Percentiles rank a stretch among this genome's conserved stretches.
Conservation (phyloP, 2,329 filamentous ascomycete species). For the Emericellopsis atlantica region DNA sequence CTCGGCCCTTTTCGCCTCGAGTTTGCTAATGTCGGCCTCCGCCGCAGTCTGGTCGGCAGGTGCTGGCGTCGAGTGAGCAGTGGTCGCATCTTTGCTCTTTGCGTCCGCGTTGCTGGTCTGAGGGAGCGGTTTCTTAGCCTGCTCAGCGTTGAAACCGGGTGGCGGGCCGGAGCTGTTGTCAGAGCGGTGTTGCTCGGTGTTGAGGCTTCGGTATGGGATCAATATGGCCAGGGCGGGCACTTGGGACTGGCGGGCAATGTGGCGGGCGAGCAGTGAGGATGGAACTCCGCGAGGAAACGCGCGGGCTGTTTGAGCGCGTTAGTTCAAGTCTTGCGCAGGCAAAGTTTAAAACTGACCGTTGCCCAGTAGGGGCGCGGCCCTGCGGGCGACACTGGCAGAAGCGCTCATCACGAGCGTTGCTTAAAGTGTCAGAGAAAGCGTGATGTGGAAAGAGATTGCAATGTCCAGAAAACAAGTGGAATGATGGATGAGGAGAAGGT, state of each 20-base stretch:
- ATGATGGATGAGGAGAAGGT: neutral
- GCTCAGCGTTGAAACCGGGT: constrained; percentile 80
- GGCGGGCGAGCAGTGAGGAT: constrained; percentile 31
- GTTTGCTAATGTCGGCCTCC: constrained; percentile 40
- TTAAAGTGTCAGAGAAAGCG: neutral
- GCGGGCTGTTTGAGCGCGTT: constrained; percentile 23
- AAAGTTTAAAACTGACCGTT: constrained; percentile 24
- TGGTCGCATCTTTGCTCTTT: constrained; percentile 19
- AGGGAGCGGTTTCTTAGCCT: constrained; percentile 73
- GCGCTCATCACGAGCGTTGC: constrained; percentile 34
- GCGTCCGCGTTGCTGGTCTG: constrained; percentile 31
- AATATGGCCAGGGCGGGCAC: constrained; percentile 42
- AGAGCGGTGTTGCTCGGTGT: constrained; percentile 45
- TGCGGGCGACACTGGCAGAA: constrained; percentile 40
- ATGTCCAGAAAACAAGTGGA: too few species aligned
- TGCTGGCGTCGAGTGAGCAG: constrained; percentile 10
- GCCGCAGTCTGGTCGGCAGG: constrained; percentile 19
- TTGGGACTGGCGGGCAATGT: constrained; percentile 30
- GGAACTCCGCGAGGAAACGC: constrained; percentile 32
- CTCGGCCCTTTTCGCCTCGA: constrained; percentile 52
- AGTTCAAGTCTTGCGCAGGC: constrained; percentile 8
- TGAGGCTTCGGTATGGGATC: constrained; percentile 41
- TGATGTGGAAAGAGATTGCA: too few species aligned
- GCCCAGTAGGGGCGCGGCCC: constrained; percentile 38
- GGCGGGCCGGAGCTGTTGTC: constrained; percentile 52